Conservation (phyloP, 345 rosid genomes). For the Lepidium sativum region DNA sequence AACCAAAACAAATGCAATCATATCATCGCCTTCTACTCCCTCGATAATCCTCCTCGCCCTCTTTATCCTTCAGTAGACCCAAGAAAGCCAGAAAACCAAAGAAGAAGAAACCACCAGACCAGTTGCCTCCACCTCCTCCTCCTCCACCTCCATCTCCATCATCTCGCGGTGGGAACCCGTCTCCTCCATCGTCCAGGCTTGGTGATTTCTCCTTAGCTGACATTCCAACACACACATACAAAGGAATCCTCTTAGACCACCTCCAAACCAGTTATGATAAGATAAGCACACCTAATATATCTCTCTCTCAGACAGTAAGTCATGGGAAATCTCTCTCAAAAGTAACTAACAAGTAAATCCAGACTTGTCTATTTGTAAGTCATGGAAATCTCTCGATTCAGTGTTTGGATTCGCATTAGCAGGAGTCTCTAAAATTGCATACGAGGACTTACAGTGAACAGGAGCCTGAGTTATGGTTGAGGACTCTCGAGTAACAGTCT, state of each 20-base stretch:
- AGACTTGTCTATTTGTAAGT: not conserved
- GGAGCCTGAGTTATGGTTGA: slow-evolving; percentile 90
- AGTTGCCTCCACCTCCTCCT: slow-evolving; percentile 87
- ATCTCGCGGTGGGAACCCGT: slow-evolving; percentile 66
- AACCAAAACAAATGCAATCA: slow-evolving; percentile 1
- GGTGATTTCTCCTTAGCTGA: slow-evolving; percentile 74
- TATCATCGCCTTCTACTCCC: slow-evolving; percentile 46
- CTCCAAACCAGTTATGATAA: not conserved
- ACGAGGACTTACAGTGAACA: slow-evolving; percentile 44
- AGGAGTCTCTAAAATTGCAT: not conserved
- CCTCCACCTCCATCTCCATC: slow-evolving; percentile 87
- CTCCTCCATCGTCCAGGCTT: slow-evolving; percentile 68
- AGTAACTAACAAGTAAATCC: not conserved
- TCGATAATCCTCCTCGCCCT: slow-evolving; percentile 50
- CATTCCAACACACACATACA: slow-evolving; percentile 8
- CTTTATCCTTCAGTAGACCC: slow-evolving; percentile 78
- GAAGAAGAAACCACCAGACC: slow-evolving; percentile 86
- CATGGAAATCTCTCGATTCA: not conserved
- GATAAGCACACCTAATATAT: not conserved
- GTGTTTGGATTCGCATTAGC: not conserved
- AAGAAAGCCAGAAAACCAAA: slow-evolving; percentile 82
- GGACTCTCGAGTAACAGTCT: slow-evolving; percentile 64
- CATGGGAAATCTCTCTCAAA: no score
- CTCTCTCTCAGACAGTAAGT: not conserved
- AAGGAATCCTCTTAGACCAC: not conserved